Evolutionary conservation across 106 monocot species (phyloP), one percentile per base, ranked within the genome.

Genomic region (Posidonia australis): DNA sequence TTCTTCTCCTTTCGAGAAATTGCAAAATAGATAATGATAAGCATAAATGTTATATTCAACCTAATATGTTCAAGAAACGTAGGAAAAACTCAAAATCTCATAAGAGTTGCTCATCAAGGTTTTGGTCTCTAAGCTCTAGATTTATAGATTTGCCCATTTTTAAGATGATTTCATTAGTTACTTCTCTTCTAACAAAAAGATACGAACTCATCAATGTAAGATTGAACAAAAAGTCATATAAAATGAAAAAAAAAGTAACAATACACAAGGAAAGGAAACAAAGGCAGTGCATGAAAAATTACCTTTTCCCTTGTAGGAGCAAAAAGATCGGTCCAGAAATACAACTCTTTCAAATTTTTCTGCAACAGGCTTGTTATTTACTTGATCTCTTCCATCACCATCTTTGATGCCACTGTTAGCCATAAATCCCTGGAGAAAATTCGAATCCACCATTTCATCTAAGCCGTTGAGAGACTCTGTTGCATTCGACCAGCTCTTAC

Each of bases 321-420:
- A 60, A 5, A 60, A 24, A 60, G 78, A 46, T 48, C 62, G 73
- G 54, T 83, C 79, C 59, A 70, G 60, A 5, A 78, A 60, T 63
- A 81, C 54, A 20, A 54, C 66, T 60, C 79, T 81, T 64, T 81
- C 79, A 64, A 71, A 72, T 54, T 69, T 81, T 62, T 81, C 75
- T 47, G 69, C 57, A 60, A 73, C 68, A 63, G 65, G 54, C 71
- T 13, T 30, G 46, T 27, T 77, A 31, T 51, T 65, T 28, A 21
- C 21, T 26, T 54, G 26, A 12, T 73, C 58, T 51, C 31, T 42
- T 44, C 73, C 63, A 23, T 69, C 73, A 41, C 13, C 21, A 63
- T 44, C 70, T 72, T 48, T 19, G 55, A 41, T 66, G 63, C 43
- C 56, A 66, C 21, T 58, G 45, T 66, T 72, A 32, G 45, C 68